phyloP scores from a whole-genome alignment of 2,329 filamentous ascomycete species.

The Tolypocladium ovalisporum region DNA sequence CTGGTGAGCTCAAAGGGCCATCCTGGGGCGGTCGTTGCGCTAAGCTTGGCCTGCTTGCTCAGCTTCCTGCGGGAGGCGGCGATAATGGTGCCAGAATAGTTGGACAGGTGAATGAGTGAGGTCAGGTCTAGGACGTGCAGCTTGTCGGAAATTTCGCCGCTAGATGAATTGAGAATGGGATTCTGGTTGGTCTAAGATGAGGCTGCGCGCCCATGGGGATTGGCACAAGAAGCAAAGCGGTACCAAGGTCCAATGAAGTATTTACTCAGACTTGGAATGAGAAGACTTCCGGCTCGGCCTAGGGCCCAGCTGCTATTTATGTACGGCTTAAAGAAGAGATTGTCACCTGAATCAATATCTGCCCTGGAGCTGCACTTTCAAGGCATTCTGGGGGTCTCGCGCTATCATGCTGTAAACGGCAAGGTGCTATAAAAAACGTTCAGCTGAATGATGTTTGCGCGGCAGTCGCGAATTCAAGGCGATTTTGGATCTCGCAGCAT shows the following conservation, averaged over 20 bases:
- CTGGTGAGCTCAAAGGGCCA: not conserved
- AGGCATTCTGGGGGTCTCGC: not conserved
- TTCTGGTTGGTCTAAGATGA: not conserved
- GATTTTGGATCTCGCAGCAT: too few relatives aligned
- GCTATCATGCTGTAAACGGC: not conserved
- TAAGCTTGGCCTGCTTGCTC: not conserved
- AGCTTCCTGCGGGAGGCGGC: not conserved
- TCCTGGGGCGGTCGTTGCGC: not conserved
- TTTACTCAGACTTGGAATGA: not conserved
- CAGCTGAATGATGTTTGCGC: not conserved
- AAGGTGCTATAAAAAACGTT: not conserved
- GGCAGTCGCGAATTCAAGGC: not conserved
- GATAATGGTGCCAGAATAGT: not conserved
- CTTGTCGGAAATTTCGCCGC: not conserved
- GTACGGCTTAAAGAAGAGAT: not conserved
- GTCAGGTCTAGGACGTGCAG: not conserved
- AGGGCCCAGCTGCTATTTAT: not conserved
- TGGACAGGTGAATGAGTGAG: not conserved
- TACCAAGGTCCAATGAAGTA: not conserved
- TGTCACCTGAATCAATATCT: not conserved
- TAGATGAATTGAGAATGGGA: not conserved
- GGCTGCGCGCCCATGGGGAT: too few relatives aligned
- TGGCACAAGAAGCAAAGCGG: not conserved
- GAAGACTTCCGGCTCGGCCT: not conserved
- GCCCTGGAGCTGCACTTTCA: not conserved